These are phyloP conservation scores for Cryphonectria nitschkei DNA, from an alignment of 2,329 filamentous ascomycete species.

Conservation along the genomic window DNA sequence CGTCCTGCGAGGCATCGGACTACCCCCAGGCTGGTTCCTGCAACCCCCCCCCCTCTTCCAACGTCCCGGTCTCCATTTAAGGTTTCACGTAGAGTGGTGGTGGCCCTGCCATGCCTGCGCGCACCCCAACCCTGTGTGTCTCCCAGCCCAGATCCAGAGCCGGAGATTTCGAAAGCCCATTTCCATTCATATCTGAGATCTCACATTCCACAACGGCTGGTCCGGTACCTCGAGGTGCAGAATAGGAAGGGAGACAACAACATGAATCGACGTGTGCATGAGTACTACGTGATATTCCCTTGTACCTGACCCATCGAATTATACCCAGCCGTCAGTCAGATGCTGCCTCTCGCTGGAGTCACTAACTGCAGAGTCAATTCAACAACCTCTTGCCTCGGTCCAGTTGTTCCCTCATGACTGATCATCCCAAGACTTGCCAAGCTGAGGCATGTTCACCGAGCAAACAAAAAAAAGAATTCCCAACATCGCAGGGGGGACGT, in stretches of 20 bases:
- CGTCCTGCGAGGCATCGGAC: not conserved
- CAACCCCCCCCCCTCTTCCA: not conserved
- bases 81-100: slow-evolving; percentile 19
- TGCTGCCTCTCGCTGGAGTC: not conserved
- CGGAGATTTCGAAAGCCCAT: slow-evolving; percentile 12
- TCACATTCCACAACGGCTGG: slow-evolving; percentile 4
- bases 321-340: not conserved
- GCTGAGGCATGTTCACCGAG: not conserved
- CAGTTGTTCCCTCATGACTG: not conserved
- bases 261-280: not conserved
- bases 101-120: not conserved
- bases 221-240: not conserved
- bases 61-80: not conserved
- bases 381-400: not conserved
- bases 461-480: not conserved
- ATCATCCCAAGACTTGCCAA: not conserved
- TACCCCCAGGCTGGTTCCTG: not conserved
- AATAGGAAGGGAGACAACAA: not conserved
- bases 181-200: not conserved
- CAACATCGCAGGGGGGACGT: not conserved
- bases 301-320: not conserved
- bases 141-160: slow-evolving; percentile 4
- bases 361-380: not conserved
- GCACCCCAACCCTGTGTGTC: not conserved
- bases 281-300: not conserved